These are phyloP conservation scores for Suhomyces chickasaworum DNA, from an alignment of 1,139 yeast genomes.

Conservation along the genomic window DNA sequence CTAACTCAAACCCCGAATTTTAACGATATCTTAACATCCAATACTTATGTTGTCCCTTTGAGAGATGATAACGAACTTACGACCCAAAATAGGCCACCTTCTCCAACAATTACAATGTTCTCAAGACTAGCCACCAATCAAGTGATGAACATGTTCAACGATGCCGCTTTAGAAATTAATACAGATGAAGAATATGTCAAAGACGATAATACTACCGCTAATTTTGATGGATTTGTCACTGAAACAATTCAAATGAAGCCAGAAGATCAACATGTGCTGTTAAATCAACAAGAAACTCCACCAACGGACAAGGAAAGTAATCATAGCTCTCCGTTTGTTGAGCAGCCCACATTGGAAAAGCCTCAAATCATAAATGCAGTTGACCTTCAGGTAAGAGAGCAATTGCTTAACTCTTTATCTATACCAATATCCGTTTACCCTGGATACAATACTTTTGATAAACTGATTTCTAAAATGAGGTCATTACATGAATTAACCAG, in stretches of 20 bases:
- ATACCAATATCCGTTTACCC: constrained; percentile 32
- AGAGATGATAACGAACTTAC: constrained; percentile 23
- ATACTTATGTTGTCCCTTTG: constrained; percentile 39
- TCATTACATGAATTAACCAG: constrained; percentile 39
- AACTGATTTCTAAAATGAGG: constrained; percentile 32
- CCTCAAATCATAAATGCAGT: constrained; percentile 34
- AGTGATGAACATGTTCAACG: constrained; percentile 74
- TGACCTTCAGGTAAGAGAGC: constrained; percentile 26
- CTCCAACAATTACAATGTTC: constrained; percentile 79
- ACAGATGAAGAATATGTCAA: constrained; percentile 36
- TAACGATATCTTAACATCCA: not conserved
- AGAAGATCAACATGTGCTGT: not conserved
- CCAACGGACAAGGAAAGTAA: constrained; percentile 33
- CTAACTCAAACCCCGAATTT: not conserved
- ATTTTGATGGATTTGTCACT: constrained; percentile 54
- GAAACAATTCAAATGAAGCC: constrained; percentile 41
- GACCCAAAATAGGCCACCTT: constrained; percentile 34
- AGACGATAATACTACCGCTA: constrained; percentile 36
- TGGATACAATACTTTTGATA: constrained; percentile 29
- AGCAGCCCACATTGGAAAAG: constrained; percentile 30
- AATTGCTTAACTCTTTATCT: constrained; percentile 26
- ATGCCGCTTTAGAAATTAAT: constrained; percentile 44
- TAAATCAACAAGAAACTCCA: constrained; percentile 28
- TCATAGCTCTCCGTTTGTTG: constrained; percentile 52
- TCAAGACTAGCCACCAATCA: constrained; percentile 79